Percentiles rank a stretch among this genome's conserved stretches.
phyloP scores from a whole-genome alignment of 1,284 basidiomycete genomes.

The Cryptococcus jaspeensis region DNA sequence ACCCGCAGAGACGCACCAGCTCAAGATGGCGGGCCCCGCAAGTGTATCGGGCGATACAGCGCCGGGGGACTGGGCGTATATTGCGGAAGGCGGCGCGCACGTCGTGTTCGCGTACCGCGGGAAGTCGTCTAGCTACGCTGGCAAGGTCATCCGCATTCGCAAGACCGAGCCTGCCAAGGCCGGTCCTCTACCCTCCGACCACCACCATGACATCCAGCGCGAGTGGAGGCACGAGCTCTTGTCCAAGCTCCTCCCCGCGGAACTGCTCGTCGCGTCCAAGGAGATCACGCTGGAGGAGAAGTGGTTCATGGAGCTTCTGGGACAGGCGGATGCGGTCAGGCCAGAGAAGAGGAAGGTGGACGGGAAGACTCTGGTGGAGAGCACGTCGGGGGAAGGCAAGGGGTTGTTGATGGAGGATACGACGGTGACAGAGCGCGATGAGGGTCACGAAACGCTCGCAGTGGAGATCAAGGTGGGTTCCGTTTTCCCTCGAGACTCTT shows the following conservation, averaged over 20 bases:
- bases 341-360: slow-evolving; percentile 59
- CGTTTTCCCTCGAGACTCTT: not conserved
- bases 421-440: slow-evolving; percentile 57
- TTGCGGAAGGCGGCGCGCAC: slow-evolving; percentile 85
- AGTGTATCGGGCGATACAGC: slow-evolving; percentile 12
- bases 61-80: slow-evolving; percentile 70
- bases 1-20: too few species aligned
- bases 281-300: slow-evolving; percentile 57
- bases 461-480: slow-evolving; percentile 82
- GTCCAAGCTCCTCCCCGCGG: slow-evolving; percentile 57
- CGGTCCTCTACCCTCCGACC: slow-evolving; percentile 3
- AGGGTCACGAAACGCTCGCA: slow-evolving; percentile 53
- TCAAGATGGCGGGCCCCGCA: too few species aligned
- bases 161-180: slow-evolving; percentile 54
- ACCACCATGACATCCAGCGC: slow-evolving; percentile 10
- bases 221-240: slow-evolving; percentile 34
- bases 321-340: slow-evolving; percentile 56
- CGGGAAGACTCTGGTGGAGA: slow-evolving; percentile 52
- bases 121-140: slow-evolving; percentile 55
- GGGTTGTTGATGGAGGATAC: slow-evolving; percentile 61
- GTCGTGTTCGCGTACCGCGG: slow-evolving; percentile 80
- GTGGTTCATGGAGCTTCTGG: slow-evolving; percentile 64
- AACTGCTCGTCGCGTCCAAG: slow-evolving; percentile 61
- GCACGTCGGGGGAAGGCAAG: slow-evolving; percentile 63
- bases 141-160: slow-evolving; percentile 70